A percentile compares a stretch with the other conserved stretches of the same genome.
Conservation (phyloP, 306 rosid genomes). For the Ochetophila trinervis region DNA sequence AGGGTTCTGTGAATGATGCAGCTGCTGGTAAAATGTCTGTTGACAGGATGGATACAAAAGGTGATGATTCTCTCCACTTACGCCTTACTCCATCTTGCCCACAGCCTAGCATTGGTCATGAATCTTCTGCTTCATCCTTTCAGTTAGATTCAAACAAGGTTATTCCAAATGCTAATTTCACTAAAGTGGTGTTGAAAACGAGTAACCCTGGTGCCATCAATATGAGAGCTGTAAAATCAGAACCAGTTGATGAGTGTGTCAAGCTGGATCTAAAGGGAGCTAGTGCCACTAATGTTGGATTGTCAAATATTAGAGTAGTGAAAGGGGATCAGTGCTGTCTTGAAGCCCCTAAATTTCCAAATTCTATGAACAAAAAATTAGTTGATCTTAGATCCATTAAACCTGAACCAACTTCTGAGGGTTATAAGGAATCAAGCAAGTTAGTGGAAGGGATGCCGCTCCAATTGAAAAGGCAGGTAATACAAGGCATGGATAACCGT, state of each 20-base stretch:
- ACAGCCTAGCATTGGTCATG: slow-evolving; percentile 19
- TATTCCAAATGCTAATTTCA: slow-evolving; percentile 24
- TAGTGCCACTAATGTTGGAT: slow-evolving; percentile 24
- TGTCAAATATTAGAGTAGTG: slow-evolving; percentile 32
- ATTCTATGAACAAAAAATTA: slow-evolving; percentile 23
- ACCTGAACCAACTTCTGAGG: slow-evolving; percentile 42
- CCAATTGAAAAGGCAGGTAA: slow-evolving; percentile 28
- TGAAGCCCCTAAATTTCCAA: slow-evolving; percentile 29
- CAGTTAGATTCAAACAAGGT: slow-evolving; percentile 32
- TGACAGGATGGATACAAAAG: slow-evolving; percentile 26
- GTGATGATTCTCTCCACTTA: slow-evolving; percentile 33
- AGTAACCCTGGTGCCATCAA: slow-evolving; percentile 34
- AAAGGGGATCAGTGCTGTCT: slow-evolving; percentile 39
- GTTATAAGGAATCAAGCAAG: slow-evolving; percentile 29
- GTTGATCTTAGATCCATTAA: slow-evolving; percentile 44
- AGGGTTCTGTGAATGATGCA: slow-evolving; percentile 44
- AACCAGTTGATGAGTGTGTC: slow-evolving; percentile 58
- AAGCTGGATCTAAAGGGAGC: slow-evolving; percentile 37
- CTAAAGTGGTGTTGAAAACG: slow-evolving; percentile 21
- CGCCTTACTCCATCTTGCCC: slow-evolving; percentile 33
- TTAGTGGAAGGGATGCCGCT: slow-evolving; percentile 31
- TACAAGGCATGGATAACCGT: slow-evolving; percentile 22
- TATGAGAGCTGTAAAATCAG: slow-evolving; percentile 58
- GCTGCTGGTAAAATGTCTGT: slow-evolving; percentile 32
- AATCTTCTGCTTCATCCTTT: slow-evolving; percentile 40